These are phyloP conservation scores for Apostasia ramifera DNA, from an alignment of 106 monocot genomes.

Conservation along the genomic window DNA sequence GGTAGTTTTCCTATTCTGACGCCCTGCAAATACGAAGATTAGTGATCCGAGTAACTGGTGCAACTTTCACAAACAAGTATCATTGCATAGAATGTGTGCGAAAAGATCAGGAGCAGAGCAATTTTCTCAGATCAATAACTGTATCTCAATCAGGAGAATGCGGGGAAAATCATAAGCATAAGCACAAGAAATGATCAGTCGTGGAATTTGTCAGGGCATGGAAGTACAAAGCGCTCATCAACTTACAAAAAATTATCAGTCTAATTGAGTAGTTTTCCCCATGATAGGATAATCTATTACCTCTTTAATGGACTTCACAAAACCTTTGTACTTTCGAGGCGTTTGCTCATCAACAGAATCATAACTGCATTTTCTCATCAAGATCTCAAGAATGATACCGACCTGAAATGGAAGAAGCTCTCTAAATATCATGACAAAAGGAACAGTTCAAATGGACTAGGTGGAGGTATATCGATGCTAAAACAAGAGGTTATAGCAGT, in stretches of 20 bases:
- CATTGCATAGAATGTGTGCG: neutral
- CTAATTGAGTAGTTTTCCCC: neutral
- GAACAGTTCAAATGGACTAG: neutral
- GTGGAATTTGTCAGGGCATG: neutral
- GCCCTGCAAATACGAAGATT: conserved; percentile 20
- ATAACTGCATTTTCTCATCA: conserved; percentile 83
- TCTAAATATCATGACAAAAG: neutral
- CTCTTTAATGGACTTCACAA: conserved; percentile 54
- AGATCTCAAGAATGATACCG: conserved; percentile 71
- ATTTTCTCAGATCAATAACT: neutral
- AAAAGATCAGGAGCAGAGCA: neutral
- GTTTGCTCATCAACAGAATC: conserved; percentile 34
- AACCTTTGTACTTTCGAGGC: conserved; percentile 56
- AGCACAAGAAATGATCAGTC: too few species aligned
- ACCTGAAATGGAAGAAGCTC: conserved; percentile 37
- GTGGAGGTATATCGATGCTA: neutral
- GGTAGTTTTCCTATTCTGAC: conserved; percentile 20
- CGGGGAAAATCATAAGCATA: too few species aligned
- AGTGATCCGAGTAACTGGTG: neutral
- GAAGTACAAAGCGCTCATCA: neutral
- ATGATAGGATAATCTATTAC: conserved; percentile 22
- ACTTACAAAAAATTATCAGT: neutral
- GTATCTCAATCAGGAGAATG: neutral
- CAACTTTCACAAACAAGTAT: neutral
- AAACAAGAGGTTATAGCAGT: neutral